Conservation (phyloP, 2,329 filamentous ascomycete species). For the Dryadomyces quercivorus region DNA sequence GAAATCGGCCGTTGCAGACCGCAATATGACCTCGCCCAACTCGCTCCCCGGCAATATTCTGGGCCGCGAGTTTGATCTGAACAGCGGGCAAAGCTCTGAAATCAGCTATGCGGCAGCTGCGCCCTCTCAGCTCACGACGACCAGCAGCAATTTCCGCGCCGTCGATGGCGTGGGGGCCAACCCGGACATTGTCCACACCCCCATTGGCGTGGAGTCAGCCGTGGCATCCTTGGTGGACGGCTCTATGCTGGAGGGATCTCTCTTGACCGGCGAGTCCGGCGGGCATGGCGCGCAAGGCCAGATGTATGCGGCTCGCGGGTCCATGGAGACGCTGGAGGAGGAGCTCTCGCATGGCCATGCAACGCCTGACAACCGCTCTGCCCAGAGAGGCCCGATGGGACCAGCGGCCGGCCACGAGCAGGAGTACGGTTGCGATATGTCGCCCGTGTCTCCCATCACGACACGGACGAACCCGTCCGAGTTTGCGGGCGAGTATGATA, state of each 20-base stretch:
- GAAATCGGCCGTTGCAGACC: slow-evolving; percentile 36
- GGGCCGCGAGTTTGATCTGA: slow-evolving; percentile 38
- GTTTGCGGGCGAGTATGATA: slow-evolving; percentile 40
- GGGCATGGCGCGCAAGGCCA: slow-evolving; percentile 34
- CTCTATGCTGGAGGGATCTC: slow-evolving; percentile 55
- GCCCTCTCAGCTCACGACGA: slow-evolving; percentile 27
- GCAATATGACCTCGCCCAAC: slow-evolving; percentile 30
- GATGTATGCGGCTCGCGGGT: slow-evolving; percentile 20
- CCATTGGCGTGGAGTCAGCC: slow-evolving; percentile 68
- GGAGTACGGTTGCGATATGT: slow-evolving; percentile 16
- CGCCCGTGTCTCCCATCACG: slow-evolving; percentile 15
- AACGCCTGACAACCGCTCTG: slow-evolving; percentile 26
- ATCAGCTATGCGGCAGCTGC: slow-evolving; percentile 35
- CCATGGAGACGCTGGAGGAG: slow-evolving; percentile 23
- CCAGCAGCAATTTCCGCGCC: slow-evolving; percentile 49
- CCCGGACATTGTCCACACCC: slow-evolving; percentile 62
- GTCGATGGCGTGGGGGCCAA: slow-evolving; percentile 61
- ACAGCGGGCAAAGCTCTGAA: slow-evolving; percentile 38
- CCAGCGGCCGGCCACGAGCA: neutral
- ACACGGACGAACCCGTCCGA: slow-evolving; percentile 19
- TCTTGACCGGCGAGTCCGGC: slow-evolving; percentile 50
- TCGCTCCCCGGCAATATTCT: slow-evolving; percentile 43
- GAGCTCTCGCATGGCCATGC: slow-evolving; percentile 19
- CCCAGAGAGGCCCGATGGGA: slow-evolving; percentile 24
- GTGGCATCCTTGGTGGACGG: slow-evolving; percentile 80